Conservation (phyloP, 345 rosid genomes). For the Murraya koenigii region DNA sequence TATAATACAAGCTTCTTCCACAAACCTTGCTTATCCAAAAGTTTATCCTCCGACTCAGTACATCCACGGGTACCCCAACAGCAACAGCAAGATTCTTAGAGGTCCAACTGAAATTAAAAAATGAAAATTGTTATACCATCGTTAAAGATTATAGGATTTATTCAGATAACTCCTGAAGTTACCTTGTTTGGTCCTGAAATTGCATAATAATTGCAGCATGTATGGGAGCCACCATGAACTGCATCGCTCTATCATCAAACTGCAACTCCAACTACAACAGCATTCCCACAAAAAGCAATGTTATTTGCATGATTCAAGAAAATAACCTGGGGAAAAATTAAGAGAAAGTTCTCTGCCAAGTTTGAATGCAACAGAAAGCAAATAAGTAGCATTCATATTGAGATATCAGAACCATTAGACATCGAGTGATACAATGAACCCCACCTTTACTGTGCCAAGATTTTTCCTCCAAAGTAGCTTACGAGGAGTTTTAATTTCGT, state of each 20-base stretch:
- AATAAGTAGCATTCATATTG: not conserved
- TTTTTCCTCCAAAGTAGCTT: slow-evolving; percentile 96
- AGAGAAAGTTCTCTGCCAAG: not conserved
- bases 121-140: slow-evolving; percentile 2
- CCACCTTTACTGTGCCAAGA: slow-evolving; percentile 92
- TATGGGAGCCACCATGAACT: slow-evolving; percentile 77
- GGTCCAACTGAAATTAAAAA: slow-evolving; percentile 66
- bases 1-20: not conserved
- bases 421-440: slow-evolving; percentile 15
- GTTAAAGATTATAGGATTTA: not conserved
- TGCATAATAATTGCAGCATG: slow-evolving; percentile 95
- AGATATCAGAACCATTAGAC: not conserved
- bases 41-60: slow-evolving; percentile 66
- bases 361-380: not conserved
- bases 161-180: slow-evolving; percentile 15
- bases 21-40: slow-evolving; percentile 93
- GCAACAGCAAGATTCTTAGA: slow-evolving; percentile 66
- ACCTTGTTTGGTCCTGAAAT: slow-evolving; percentile 88
- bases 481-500: slow-evolving; percentile 90
- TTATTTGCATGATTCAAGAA: slow-evolving; percentile 6
- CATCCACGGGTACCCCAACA: slow-evolving; percentile 69
- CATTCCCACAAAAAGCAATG: slow-evolving; percentile 11
- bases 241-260: slow-evolving; percentile 79
- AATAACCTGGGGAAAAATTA: not conserved
- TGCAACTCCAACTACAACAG: slow-evolving; percentile 80